Evolutionary conservation across 257 asterid species (phyloP).

Genomic region (Capsicum rhomboideum): DNA sequence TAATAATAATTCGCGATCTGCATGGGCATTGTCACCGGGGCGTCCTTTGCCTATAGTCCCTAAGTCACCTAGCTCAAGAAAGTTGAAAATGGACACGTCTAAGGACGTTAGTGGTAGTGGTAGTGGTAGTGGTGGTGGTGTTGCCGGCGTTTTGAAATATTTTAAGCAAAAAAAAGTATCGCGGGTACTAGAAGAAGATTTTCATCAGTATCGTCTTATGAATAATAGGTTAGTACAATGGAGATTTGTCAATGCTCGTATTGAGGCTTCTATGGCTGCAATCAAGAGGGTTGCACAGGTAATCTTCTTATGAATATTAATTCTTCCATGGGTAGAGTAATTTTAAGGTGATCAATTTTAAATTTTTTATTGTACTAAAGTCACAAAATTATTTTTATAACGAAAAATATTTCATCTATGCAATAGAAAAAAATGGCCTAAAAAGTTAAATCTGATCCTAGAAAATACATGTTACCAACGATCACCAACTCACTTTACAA

Average conservation of each 20-base stretch:
- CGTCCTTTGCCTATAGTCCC: constrained; percentile 25
- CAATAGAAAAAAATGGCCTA: background rate
- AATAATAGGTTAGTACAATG: constrained; percentile 67
- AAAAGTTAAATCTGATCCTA: background rate
- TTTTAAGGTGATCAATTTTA: too few relatives aligned
- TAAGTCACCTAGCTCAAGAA: constrained; percentile 19
- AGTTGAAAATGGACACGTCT: constrained; percentile 20
- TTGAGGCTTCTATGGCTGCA: constrained; percentile 37
- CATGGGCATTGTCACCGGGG: constrained; percentile 83
- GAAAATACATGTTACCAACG: background rate
- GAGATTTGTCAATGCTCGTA: constrained; percentile 76
- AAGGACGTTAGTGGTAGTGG: background rate
- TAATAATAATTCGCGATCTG: constrained; percentile 59
- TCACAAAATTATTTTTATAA: too few relatives aligned
- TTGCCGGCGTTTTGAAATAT: constrained; percentile 42
- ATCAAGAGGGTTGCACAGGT: constrained; percentile 48
- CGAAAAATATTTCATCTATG: too few relatives aligned
- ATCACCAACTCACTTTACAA: background rate
- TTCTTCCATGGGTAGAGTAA: too few relatives aligned
- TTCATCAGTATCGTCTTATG: constrained; percentile 43
- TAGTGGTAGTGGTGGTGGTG: constrained; percentile 10
- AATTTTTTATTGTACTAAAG: background rate
- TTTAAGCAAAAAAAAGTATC: constrained; percentile 51
- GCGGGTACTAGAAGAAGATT: constrained; percentile 41
- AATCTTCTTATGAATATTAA: too few relatives aligned